Evolutionary conservation across 2,329 filamentous ascomycete genomes (phyloP), one percentile per base, ranked within the genome.

Genomic region (Colletotrichum orbiculare): DNA sequence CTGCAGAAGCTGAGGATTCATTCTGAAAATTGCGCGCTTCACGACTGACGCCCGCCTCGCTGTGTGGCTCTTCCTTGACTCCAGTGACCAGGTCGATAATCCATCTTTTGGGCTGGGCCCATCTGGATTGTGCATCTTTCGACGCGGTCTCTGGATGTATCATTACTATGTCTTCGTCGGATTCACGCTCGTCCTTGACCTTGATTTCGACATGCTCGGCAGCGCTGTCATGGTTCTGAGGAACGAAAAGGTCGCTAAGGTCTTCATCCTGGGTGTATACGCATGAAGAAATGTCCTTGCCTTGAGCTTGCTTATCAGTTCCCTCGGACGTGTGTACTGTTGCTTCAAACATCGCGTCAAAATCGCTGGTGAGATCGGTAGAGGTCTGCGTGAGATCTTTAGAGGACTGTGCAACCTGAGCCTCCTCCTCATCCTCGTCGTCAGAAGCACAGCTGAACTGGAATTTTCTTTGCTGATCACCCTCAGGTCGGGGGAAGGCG

Each of bases 121-220:
- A 64, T 10, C 35, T 13, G 9, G 9, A 5, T 4, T 13, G 60
- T 10, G 60, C 60, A 4, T 11, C 6, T 6, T 12, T 1, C 2
- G 60, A 35, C 9, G 60, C 60, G 12, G 42, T 11, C 0, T 2
- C n/a, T 2, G 7, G 5, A 15, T 60, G 15, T 9, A 64, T 64
- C 33, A 54, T 11, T 41, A 49, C 54, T n/a, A 39, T 10, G 5
- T 39, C 39, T 9, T 3, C 7, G 13, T 54, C 42, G 1, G 12
- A 33, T 1, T 39, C 33, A 2, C 38, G 45, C 38, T 64, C 54
- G 6, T n/a, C 8, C 12, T 54, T 54, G 48, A 64, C 6, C 13
- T 25, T 5, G 25, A 25, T 25, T 25, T 25, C 25, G 25, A 25
- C 25, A 25, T 25, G 25, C 25, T 25, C 25, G 25, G 25, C 25